Base-by-base conservation (phyloP, 495 filamentous ascomycete genomes). In the Xylaria castorea region DNA sequence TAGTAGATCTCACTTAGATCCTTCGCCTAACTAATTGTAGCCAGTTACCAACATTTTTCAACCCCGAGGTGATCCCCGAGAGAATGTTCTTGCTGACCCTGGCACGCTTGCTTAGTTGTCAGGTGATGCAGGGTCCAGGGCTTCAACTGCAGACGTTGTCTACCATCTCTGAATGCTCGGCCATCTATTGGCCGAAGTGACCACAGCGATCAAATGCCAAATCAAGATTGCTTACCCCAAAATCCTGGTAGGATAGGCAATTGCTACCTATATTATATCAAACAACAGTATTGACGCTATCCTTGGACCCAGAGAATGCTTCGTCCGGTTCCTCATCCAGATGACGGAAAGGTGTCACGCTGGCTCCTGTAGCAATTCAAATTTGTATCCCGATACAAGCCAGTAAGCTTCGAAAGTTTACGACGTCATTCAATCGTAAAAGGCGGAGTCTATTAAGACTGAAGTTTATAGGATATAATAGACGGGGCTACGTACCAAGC, bases 71-170 rank as follows among this genome's bases (percentile, higher is more conserved):
- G 20, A 48, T n/a, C 51, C 38, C 40, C 53, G 40, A 60, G 16
- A 32, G 27, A 44, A 34, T 16, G 25, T 58, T 16, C 53, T 46
- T 57, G 4, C 14, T 32, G 16, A 4, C 25, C 55, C 51, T 63
- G 57, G n/a, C 57, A 42, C 40, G 44, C 32, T 53, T 18, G 36
- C 51, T 58, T 58, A 42, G 27, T 25, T 34, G 58, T 71, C 58
- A 71, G 57, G 46, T 64, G 42, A 22, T 64, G 48, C 25, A 58
- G 42, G 18, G 40, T 70, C 67, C 42, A 30, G 55, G 58, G 25
- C 20, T n/a, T 38, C 9, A 34, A 62, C 42, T 7, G 18, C 40
- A 38, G 27, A 50, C 57, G 14, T 25, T 44, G 57, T 42, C 34
- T 42, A 20, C n/a, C 44, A 48, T 44, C 25, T 66, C 42, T 50